Conservation (phyloP, 345 rosid genomes). For the Draba incana region DNA sequence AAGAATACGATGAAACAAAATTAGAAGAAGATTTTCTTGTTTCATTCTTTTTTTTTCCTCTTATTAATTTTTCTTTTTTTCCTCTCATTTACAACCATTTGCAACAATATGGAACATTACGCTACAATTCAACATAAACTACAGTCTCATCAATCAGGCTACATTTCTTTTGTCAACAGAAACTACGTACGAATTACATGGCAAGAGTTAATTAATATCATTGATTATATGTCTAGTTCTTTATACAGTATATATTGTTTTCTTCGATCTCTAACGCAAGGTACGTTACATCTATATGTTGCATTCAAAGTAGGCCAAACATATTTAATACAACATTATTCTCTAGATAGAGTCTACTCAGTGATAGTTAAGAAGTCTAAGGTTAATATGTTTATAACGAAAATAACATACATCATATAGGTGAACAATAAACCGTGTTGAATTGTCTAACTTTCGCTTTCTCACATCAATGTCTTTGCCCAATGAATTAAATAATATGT, state of each 20-base stretch:
- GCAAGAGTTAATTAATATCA: neutral
- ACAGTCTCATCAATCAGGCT: neutral
- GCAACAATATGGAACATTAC: too few species aligned
- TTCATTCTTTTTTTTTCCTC: too few species aligned
- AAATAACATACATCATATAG: constrained; percentile 22
- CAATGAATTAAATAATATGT: constrained; percentile 5
- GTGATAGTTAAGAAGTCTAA: constrained; percentile 8
- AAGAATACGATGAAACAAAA: too few species aligned
- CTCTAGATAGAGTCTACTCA: constrained; percentile 24
- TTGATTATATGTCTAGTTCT: constrained; percentile 3
- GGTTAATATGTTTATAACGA: constrained; percentile 22
- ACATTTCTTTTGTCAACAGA: neutral
- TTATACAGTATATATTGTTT: neutral
- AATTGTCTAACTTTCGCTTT: constrained; percentile 35
- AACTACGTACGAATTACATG: neutral
- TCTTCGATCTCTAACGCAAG: constrained; percentile 2
- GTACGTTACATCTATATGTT: constrained; percentile 6
- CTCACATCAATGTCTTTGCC: constrained; percentile 27
- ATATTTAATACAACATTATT: constrained; percentile 24
- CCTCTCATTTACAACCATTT: too few species aligned
- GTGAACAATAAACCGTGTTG: constrained; percentile 35
- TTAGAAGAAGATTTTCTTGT: too few species aligned
- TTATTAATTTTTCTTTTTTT: too few species aligned
- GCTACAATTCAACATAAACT: neutral
- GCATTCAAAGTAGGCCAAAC: constrained; percentile 25